phyloP scores from a whole-genome alignment of 805 yeast genomes.

The Candida maesae region DNA sequence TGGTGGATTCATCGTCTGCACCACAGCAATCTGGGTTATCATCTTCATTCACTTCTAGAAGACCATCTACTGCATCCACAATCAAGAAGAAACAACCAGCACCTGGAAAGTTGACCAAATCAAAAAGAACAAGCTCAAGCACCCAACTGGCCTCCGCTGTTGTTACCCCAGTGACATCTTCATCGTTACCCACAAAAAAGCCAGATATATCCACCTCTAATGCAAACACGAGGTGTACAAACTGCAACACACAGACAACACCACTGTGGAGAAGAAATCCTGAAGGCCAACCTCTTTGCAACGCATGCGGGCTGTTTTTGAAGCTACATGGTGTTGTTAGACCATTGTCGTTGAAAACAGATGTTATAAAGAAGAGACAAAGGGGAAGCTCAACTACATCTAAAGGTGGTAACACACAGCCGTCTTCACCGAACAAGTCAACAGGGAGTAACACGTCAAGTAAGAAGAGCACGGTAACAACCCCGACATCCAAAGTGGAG shows the following conservation, averaged over 20 bases:
- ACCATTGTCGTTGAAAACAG: slow-evolving; percentile 87
- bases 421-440: slow-evolving; percentile 20
- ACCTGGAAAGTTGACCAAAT: slow-evolving; percentile 19
- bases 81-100: slow-evolving; percentile 23
- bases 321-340: slow-evolving; percentile 94
- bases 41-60: slow-evolving; percentile 21
- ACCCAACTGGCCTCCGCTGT: slow-evolving; percentile 15
- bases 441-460: not conserved
- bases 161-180: slow-evolving; percentile 1
- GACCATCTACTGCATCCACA: slow-evolving; percentile 19
- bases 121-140: slow-evolving; percentile 21
- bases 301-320: slow-evolving; percentile 92
- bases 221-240: slow-evolving; percentile 52
- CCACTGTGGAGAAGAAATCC: slow-evolving; percentile 95
- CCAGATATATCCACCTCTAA: slow-evolving; percentile 8
- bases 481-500: not conserved
- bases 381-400: slow-evolving; percentile 39
- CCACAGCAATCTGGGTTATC: slow-evolving; percentile 14
- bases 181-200: slow-evolving; percentile 2
- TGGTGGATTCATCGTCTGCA: slow-evolving; percentile 9
- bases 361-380: slow-evolving; percentile 89
- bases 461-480: not conserved
- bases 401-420: slow-evolving; percentile 13
- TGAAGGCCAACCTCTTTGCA: slow-evolving; percentile 88
- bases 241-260: slow-evolving; percentile 88